Evolutionary conservation across 2,329 filamentous ascomycete genomes (phyloP).

Genomic region (Neofusicoccum parvum): DNA sequence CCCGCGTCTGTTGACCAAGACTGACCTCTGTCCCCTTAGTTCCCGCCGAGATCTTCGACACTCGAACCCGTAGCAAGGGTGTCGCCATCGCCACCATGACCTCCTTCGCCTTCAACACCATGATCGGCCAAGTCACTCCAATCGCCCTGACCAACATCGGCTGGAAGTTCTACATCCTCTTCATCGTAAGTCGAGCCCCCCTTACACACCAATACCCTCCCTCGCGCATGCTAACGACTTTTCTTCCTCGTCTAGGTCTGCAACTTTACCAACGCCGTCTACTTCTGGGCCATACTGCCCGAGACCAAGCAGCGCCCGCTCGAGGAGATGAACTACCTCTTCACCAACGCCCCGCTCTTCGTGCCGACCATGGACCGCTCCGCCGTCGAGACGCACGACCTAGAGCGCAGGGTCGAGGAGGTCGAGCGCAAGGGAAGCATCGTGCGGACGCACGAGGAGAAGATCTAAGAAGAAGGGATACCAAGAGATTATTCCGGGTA

Average conservation of each 20-base stretch:
- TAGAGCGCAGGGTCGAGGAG: constrained; percentile 62
- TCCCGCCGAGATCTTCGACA: constrained; percentile 76
- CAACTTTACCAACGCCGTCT: constrained; percentile 68
- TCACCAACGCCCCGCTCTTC: constrained; percentile 66
- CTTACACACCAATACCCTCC: neutral
- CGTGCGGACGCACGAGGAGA: constrained; percentile 16
- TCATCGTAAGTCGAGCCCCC: constrained; percentile 48
- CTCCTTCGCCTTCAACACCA: constrained; percentile 74
- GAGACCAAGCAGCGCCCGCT: constrained; percentile 66
- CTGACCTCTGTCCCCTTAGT: constrained; percentile 38
- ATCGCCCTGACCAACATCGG: constrained; percentile 60
- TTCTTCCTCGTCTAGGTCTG: constrained; percentile 49
- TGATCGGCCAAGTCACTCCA: constrained; percentile 71
- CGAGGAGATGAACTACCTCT: constrained; percentile 70
- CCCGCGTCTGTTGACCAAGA: constrained; percentile 55
- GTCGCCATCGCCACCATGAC: constrained; percentile 75
- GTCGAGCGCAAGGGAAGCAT: constrained; percentile 54
- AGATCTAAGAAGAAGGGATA: neutral
- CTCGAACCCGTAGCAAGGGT: constrained; percentile 71
- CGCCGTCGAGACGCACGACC: constrained; percentile 57
- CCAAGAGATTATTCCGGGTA: too few species aligned
- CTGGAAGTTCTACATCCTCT: constrained; percentile 62
- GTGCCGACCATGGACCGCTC: constrained; percentile 60
- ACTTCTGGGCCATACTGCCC: constrained; percentile 69
- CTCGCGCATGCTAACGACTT: neutral